Evolutionary conservation across 2,329 filamentous ascomycete species (phyloP), one percentile per base, ranked within the genome.

Genomic region (Botrytis fragariae): DNA sequence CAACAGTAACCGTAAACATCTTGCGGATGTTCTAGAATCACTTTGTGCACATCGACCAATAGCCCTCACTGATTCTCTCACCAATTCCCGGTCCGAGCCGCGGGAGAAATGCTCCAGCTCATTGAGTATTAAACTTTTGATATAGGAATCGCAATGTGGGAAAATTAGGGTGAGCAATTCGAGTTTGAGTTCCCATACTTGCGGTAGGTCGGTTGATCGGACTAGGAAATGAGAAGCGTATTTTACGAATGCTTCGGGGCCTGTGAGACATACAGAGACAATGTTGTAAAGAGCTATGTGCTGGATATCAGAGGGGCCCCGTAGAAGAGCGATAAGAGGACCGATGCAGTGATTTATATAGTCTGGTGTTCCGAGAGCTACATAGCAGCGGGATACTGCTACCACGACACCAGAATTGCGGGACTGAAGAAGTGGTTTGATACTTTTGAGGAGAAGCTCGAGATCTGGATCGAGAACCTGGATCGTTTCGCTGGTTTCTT

Each of bases 81-180:
- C 93, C 18, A 98, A 86, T 1, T 90, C 88, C 75, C 92, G 90
- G 81, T 97, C 91, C 20, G 89, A 84, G 82, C 89, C 90, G 74
- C 91, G 89, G 0, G 93, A 94, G 82, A 98, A 98, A 83, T 98
- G 95, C 79, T 97, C 95, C 9, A 99, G 87, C 81, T 99, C 96
- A 77, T 93, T 95, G 69, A 99, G 87, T 63, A 98, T 93, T 10
- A 99, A 87, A 73, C 92, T 93, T 82, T 97, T 97, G 74, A 92
- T 85, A 74, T 93, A 91, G 16, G 88, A 82, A 9, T 91, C 90
- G 76, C 91, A 91, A 80, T 97, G 88, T 0, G 95, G 94, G 79
- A 98, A 99, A 77, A 98, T 91, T 74, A 99, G 86, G 0, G 96
- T 95, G 72, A 98, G 85, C 6, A 97, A 85, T 82, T 99, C 97